Conservation (phyloP, 768 basidiomycete genomes). For the Mrakia blollopis region DNA sequence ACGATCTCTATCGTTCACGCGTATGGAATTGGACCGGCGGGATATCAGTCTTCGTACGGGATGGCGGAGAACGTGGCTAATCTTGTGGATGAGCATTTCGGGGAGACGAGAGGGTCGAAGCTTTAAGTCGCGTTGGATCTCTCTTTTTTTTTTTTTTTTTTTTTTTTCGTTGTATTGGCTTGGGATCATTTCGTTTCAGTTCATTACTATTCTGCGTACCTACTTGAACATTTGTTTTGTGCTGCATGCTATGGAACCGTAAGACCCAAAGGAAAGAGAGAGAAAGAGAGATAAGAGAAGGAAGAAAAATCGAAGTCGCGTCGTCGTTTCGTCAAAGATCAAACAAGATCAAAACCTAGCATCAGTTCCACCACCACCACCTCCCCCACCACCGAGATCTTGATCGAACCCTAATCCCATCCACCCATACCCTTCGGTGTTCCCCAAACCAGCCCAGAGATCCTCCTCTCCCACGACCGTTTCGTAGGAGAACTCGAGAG, state of each 20-base stretch:
- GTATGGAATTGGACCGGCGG: slow-evolving; percentile 24
- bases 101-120: slow-evolving; percentile 8
- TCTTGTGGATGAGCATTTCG: slow-evolving; percentile 24
- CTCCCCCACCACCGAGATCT: not conserved
- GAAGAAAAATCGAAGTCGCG: no score
- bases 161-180: no score
- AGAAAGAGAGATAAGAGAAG: no score
- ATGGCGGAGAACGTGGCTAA: slow-evolving; percentile 20
- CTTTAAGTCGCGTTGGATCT: not conserved
- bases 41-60: slow-evolving; percentile 23
- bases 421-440: slow-evolving; percentile 21
- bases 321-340: no score
- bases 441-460: slow-evolving; percentile 10
- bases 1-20: slow-evolving; percentile 3
- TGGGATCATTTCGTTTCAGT: no score
- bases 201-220: no score
- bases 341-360: no score
- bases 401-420: slow-evolving; percentile 25
- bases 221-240: no score
- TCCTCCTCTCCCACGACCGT: slow-evolving; percentile 30
- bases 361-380: no score
- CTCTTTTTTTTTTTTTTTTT: not conserved
- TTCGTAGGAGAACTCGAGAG: slow-evolving; percentile 25
- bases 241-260: no score
- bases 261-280: no score